A percentile compares a stretch with the other conserved stretches of the same genome.
These are phyloP conservation scores for Phlyctochytrium arcticum DNA, from an alignment of 192 early-diverging fungal genomes.

Conservation along the genomic window DNA sequence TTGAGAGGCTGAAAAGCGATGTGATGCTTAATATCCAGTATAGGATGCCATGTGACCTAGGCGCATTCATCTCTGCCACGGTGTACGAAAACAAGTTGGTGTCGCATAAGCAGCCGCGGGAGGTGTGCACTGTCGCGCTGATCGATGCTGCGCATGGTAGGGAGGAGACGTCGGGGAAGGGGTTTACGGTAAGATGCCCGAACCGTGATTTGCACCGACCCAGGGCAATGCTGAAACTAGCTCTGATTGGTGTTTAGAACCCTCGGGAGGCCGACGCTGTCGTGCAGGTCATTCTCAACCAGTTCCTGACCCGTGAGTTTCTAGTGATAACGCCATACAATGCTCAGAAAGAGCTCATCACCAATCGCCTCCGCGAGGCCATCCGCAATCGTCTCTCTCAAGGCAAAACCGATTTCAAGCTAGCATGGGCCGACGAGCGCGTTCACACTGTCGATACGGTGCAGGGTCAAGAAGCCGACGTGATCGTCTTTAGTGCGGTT, in stretches of 20 bases:
- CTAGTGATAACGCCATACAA: slow-evolving; percentile 16
- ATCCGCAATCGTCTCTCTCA: slow-evolving; percentile 18
- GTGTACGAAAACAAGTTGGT: slow-evolving; percentile 8
- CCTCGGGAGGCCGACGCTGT: slow-evolving; percentile 7
- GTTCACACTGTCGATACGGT: slow-evolving; percentile 15
- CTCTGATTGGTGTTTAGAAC: no score
- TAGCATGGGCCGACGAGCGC: neutral
- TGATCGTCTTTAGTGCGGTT: slow-evolving; percentile 16
- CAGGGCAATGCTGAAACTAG: neutral
- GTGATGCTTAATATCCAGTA: slow-evolving; percentile 15
- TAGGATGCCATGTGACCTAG: slow-evolving; percentile 13
- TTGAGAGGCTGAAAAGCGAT: slow-evolving; percentile 5
- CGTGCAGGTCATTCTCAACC: slow-evolving; percentile 11
- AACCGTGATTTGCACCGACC: neutral
- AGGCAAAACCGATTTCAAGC: slow-evolving; percentile 16
- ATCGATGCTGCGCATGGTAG: slow-evolving; percentile 2
- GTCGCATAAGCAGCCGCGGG: slow-evolving; percentile 10
- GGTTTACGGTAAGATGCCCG: neutral
- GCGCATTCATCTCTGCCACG: slow-evolving; percentile 5
- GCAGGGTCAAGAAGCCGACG: slow-evolving; percentile 15
- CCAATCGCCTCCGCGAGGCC: slow-evolving; percentile 6
- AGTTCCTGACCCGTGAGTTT: slow-evolving; percentile 16
- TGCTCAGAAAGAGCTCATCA: slow-evolving; percentile 10
- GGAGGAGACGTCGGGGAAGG: neutral
- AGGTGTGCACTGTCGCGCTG: slow-evolving; percentile 6